These are phyloP conservation scores for Phytophthora vignae DNA, from an alignment of 352 stramenopile species.

Conservation along the genomic window DNA sequence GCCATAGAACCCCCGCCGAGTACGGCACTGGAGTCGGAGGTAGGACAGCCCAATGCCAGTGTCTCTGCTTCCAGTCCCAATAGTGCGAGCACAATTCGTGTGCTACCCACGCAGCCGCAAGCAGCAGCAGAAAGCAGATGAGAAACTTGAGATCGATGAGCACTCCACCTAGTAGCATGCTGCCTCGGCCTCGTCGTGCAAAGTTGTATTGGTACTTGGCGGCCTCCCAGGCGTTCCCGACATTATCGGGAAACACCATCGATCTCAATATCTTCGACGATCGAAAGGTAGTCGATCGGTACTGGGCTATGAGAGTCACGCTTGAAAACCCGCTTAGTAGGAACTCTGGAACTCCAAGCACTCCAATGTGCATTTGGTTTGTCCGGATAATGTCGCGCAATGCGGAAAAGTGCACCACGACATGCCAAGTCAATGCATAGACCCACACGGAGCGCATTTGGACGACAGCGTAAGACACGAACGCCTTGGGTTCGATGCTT, in stretches of 20 bases:
- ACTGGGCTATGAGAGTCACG: conserved; percentile 43
- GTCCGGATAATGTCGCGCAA: conserved; percentile 2
- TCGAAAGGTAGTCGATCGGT: conserved; percentile 32
- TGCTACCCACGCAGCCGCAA: neutral
- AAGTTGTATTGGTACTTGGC: conserved; percentile 31
- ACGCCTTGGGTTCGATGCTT: conserved; percentile 23
- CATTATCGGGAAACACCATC: conserved; percentile 19
- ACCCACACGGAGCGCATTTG: conserved; percentile 63
- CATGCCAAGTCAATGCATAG: conserved; percentile 41
- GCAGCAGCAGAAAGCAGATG: conserved; percentile 15
- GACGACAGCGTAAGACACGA: conserved; percentile 40
- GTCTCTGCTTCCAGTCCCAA: neutral
- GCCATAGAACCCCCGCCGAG: conserved; percentile 17
- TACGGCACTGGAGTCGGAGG: conserved; percentile 22
- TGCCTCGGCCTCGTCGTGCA: conserved; percentile 14
- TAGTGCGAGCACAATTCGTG: neutral
- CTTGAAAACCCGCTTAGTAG: conserved; percentile 41
- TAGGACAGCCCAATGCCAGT: conserved; percentile 1
- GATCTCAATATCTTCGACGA: conserved; percentile 24
- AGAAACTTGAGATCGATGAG: conserved; percentile 42
- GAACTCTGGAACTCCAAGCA: conserved; percentile 48
- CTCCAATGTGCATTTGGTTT: conserved; percentile 7
- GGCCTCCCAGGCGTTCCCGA: neutral
- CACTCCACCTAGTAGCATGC: conserved; percentile 21
- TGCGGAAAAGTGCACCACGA: conserved; percentile 5